Percentiles rank a stretch among this genome's conserved stretches.
phyloP scores from a whole-genome alignment of 164 flowering plant species.

The Magnolia changhungtana region DNA sequence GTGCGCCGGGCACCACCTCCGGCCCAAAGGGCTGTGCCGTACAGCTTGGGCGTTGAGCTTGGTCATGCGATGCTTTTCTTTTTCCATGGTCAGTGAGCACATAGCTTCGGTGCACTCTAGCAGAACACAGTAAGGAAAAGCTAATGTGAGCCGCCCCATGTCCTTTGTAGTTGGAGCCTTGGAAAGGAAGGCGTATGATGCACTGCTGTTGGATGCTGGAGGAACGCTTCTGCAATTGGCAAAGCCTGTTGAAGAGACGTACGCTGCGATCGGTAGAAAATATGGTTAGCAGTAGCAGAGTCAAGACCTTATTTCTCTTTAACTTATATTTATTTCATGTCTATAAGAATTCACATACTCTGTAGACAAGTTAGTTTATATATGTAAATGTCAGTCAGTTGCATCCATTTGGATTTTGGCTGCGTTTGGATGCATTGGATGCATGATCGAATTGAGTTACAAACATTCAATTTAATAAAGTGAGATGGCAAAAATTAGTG shows the following conservation, averaged over 20 bases:
- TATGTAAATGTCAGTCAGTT: too few relatives aligned
- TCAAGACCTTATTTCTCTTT: not conserved
- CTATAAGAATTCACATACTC: not conserved
- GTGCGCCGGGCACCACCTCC: too few relatives aligned
- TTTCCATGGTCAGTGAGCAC: too few relatives aligned
- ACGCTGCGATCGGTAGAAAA: conserved; percentile 68
- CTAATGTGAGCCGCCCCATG: not conserved
- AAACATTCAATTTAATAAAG: too few relatives aligned
- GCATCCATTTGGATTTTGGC: not conserved
- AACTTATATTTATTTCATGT: not conserved
- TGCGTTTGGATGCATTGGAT: not conserved
- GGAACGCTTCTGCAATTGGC: conserved; percentile 88
- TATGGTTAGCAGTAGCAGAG: conserved; percentile 45
- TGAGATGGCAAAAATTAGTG: too few relatives aligned
- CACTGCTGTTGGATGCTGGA: conserved; percentile 83
- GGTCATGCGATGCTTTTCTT: too few relatives aligned
- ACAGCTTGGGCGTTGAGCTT: too few relatives aligned
- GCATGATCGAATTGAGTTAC: not conserved
- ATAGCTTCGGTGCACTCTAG: not conserved
- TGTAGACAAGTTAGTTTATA: too few relatives aligned
- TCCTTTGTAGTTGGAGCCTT: conserved; percentile 17
- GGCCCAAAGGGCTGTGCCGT: too few relatives aligned
- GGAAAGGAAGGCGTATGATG: conserved; percentile 59
- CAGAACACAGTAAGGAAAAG: not conserved
- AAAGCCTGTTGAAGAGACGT: conserved; percentile 76